Evolutionary conservation across 345 rosid genomes (phyloP), one percentile per base, ranked within the genome.

Genomic region (Rhizophora mangle): DNA sequence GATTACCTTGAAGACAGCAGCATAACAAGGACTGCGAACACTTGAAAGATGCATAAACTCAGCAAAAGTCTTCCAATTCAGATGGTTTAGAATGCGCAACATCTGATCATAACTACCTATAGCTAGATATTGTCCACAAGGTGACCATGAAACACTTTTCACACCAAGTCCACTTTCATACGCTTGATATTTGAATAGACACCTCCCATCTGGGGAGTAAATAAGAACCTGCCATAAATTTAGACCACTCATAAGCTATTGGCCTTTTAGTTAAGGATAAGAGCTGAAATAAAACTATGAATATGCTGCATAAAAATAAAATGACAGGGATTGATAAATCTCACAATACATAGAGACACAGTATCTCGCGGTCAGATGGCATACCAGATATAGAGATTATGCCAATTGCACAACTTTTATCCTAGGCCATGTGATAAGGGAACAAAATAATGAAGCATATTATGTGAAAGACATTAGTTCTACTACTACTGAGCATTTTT

Each of bases 141-240:
- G 96, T 71, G 98, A 95, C 96, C 99, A 95, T 26, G 92, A 88
- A 73, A 95, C 87, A 65, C 83, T 84, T 67, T 95, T 95, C 46
- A 95, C 98, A 71, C 99, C 98, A 63, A 95, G 83, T 36, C 99
- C 99, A 78, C 99, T 87, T 70, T 95, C 98, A 74, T 92, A 95
- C 46, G 99, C 96, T 79, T 90, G 99, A 60, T 95, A 90, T 86
- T 92, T 95, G 65, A 80, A 87, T 31, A 95, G 83, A 80, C 96
- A 92, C 79, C 96, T 87, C 61, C 99, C 98, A 78, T 95, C 99
- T 32, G 98, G 98, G 31, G 99, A 92, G 82, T 95, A 88, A 56
- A 86, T 83, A 62, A 95, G 86, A 82, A 95, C 96, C 99, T 95
- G 89, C 53, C 1, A 67, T 60, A 68, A 67, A 65, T 26, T 57